A percentile compares a stretch with the other conserved stretches of the same genome.
Evolutionary conservation across 208 protist genomes (phyloP).

Genomic region (Herpetomonas tarakana): DNA sequence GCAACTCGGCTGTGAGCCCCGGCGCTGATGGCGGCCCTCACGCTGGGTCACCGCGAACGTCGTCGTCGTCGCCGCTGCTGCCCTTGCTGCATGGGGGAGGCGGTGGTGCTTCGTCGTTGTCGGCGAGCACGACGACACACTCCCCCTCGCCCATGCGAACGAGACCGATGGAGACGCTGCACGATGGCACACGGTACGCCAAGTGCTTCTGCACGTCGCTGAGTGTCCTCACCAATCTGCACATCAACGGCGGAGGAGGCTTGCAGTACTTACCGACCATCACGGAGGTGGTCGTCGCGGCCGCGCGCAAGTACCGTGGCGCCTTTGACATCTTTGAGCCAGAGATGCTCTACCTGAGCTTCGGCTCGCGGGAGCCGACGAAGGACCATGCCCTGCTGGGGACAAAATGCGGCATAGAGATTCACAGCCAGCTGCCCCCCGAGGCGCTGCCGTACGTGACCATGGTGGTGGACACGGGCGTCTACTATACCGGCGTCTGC

Average conservation of each 20-base stretch:
- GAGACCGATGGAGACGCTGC: neutral
- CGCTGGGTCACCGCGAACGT: too few species aligned
- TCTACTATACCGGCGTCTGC: conserved; percentile 29
- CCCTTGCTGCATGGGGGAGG: too few species aligned
- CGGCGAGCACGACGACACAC: too few species aligned
- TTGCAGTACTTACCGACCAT: conserved; percentile 19
- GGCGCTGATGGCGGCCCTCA: too few species aligned
- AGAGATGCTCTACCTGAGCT: conserved; percentile 36
- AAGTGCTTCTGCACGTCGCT: conserved; percentile 29
- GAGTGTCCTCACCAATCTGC: conserved; percentile 17
- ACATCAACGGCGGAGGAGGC: neutral
- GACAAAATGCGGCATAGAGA: conserved; percentile 30
- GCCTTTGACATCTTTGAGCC: conserved; percentile 32
- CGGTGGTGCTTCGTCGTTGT: too few species aligned
- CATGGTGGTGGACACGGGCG: conserved; percentile 34
- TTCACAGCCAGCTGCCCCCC: conserved; percentile 21
- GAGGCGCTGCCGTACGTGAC: conserved; percentile 14
- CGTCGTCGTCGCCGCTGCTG: too few species aligned
- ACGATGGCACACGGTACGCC: conserved; percentile 8
- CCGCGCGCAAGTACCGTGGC: conserved; percentile 34
- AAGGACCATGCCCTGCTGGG: conserved; percentile 32
- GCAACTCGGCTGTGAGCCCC: too few species aligned
- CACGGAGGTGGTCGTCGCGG: conserved; percentile 17
- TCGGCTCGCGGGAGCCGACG: conserved; percentile 19
- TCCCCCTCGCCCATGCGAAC: too few species aligned